Evolutionary conservation across 768 basidiomycete species (phyloP).

Genomic region (Leccinum subtestaceum): DNA sequence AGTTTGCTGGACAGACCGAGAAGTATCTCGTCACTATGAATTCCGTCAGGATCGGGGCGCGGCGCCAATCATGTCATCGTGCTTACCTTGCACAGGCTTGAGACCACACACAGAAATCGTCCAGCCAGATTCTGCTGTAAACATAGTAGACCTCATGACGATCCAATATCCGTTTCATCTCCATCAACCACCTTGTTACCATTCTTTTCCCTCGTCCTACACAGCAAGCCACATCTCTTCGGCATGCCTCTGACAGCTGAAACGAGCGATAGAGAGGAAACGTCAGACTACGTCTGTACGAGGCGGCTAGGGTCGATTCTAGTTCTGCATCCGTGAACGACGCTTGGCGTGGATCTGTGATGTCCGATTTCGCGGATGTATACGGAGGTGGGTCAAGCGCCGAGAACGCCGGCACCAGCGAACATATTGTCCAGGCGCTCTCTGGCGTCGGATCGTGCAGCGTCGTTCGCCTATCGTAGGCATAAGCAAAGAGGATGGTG

Average conservation of each 20-base stretch:
- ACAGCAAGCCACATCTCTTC: conserved; percentile 55
- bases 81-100: conserved; percentile 69
- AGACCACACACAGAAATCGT: conserved; percentile 83
- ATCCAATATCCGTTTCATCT: conserved; percentile 71
- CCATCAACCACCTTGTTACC: conserved; percentile 64
- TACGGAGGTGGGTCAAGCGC: conserved; percentile 74
- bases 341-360: conserved; percentile 1
- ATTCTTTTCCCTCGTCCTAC: conserved; percentile 60
- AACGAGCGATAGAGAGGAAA: conserved; percentile 84
- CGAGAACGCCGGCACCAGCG: conserved; percentile 74
- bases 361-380: conserved; percentile 15
- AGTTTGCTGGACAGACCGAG: conserved; percentile 45
- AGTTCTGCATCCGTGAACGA: conserved; percentile 46
- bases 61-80: neutral
- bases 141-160: conserved; percentile 85
- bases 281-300: conserved; percentile 70
- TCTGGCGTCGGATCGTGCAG: conserved; percentile 81
- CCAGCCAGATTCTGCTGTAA: conserved; percentile 85
- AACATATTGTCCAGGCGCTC: conserved; percentile 83
- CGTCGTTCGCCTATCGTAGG: conserved; percentile 77
- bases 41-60: conserved; percentile 1
- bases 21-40: conserved; percentile 56
- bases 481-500: conserved; percentile 73
- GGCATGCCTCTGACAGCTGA: conserved; percentile 66
- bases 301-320: conserved; percentile 49